Percentiles rank a stretch among this genome's conserved stretches.
These are phyloP conservation scores for Lentinula detonsa DNA, from an alignment of 768 basidiomycete species.

Conservation along the genomic window DNA sequence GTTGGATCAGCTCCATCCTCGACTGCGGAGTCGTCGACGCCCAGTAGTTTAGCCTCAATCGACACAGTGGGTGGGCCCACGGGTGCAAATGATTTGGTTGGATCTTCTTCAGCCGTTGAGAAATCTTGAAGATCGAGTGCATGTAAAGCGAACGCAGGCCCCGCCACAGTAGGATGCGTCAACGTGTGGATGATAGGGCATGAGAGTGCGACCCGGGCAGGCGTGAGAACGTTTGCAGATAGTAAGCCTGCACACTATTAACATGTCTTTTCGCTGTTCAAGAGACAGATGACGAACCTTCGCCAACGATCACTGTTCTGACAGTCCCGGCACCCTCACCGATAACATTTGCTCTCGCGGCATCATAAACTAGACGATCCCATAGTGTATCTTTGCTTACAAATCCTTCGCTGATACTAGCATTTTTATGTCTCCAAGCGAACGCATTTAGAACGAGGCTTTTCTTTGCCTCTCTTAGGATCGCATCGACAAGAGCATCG, in stretches of 20 bases:
- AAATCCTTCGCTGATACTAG: constrained; percentile 65
- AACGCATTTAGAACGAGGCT: constrained; percentile 51
- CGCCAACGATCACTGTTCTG: constrained; percentile 66
- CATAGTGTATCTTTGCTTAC: constrained; percentile 76
- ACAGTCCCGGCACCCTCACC: constrained; percentile 58
- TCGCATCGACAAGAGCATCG: constrained; percentile 41
- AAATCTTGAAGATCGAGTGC: constrained; percentile 82
- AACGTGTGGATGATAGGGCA: constrained; percentile 67
- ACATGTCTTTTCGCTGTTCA: neutral
- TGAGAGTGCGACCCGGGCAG: constrained; percentile 69
- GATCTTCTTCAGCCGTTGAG: constrained; percentile 26
- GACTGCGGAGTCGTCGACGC: constrained; percentile 56
- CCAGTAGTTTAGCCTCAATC: constrained; percentile 74
- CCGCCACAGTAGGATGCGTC: constrained; percentile 58
- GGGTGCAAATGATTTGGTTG: constrained; percentile 30
- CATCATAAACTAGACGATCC: constrained; percentile 74
- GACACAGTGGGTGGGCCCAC: constrained; percentile 83
- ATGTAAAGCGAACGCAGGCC: constrained; percentile 78
- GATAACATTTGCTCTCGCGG: constrained; percentile 53
- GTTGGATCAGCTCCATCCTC: constrained; percentile 63
- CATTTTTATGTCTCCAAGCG: constrained; percentile 74
- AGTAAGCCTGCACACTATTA: constrained; percentile 35
- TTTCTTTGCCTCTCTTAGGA: constrained; percentile 49
- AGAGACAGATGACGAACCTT: constrained; percentile 40
- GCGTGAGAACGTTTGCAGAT: constrained; percentile 42